A percentile compares a stretch with the other conserved stretches of the same genome.
These are phyloP conservation scores for Auriscalpium vulgare DNA, from an alignment of 768 basidiomycete genomes.

Conservation along the genomic window DNA sequence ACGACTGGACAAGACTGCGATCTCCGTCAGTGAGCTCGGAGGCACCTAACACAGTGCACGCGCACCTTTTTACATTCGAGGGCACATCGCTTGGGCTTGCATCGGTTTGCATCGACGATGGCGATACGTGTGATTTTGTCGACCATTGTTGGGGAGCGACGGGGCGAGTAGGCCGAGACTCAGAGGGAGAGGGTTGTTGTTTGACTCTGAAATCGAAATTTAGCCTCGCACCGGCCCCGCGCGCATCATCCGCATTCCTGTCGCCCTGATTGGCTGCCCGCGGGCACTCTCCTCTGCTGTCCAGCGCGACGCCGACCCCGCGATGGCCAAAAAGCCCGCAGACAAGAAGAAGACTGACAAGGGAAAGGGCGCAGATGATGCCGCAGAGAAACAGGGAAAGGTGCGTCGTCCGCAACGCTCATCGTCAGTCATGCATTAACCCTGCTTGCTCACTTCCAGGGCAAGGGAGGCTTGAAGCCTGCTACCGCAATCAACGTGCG, in stretches of 20 bases:
- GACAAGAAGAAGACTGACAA: slow-evolving; percentile 28
- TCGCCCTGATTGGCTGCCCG: slow-evolving; percentile 5
- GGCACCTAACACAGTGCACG: slow-evolving; percentile 7
- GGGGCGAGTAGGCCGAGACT: neutral
- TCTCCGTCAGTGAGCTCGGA: slow-evolving; percentile 5
- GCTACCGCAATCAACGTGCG: slow-evolving; percentile 81
- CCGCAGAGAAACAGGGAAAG: slow-evolving; percentile 34
- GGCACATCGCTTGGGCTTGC: slow-evolving; percentile 94
- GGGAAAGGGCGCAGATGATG: slow-evolving; percentile 14
- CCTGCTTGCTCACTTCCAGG: slow-evolving; percentile 22
- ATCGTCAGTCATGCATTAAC: neutral
- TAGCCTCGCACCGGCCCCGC: slow-evolving; percentile 1
- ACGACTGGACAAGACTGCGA: slow-evolving; percentile 87
- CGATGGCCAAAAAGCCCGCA: slow-evolving; percentile 33
- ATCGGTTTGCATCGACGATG: slow-evolving; percentile 84
- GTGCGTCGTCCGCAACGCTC: slow-evolving; percentile 15
- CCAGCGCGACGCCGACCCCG: slow-evolving; percentile 6
- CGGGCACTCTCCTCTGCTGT: neutral
- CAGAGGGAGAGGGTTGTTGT: neutral
- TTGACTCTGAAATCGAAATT: neutral
- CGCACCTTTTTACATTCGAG: slow-evolving; percentile 96
- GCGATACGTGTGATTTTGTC: slow-evolving; percentile 99
- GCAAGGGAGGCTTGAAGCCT: slow-evolving; percentile 58
- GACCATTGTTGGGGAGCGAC: slow-evolving; percentile 39
- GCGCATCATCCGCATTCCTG: neutral